Conservation (phyloP, 148 eudicot species). For the Vaccinium corymbosum region DNA sequence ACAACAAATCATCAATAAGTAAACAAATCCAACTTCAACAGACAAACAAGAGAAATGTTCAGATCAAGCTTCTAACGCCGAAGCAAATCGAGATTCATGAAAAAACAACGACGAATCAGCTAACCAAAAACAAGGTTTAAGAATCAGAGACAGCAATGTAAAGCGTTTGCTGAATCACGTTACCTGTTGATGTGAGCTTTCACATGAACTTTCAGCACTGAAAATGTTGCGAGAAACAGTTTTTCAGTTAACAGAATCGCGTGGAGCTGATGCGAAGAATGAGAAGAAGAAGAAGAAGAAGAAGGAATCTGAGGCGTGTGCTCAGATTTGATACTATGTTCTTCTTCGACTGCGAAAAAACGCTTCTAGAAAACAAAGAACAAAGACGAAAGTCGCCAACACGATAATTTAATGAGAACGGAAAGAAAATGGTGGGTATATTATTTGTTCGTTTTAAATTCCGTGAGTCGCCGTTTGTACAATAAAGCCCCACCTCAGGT, state of each 20-base stretch:
- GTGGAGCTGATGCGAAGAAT: not conserved
- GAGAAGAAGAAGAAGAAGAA: not conserved
- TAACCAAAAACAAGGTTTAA: not conserved
- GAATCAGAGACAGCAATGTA: not conserved
- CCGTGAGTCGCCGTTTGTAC: slow-evolving; percentile 7
- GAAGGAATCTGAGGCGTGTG: not conserved
- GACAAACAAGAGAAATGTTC: not conserved
- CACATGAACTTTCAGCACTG: not conserved
- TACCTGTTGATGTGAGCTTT: slow-evolving; percentile 2
- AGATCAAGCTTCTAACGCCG: not conserved
- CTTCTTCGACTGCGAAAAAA: not conserved
- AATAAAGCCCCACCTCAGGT: not conserved
- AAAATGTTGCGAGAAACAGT: not conserved
- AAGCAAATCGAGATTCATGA: slow-evolving; percentile 8
- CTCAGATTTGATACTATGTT: not conserved
- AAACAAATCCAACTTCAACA: not conserved
- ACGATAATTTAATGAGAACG: not conserved
- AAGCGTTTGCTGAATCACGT: not conserved
- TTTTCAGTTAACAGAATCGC: not conserved
- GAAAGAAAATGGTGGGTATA: not conserved
- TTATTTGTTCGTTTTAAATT: not conserved
- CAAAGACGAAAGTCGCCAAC: not conserved
- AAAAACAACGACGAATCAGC: not conserved
- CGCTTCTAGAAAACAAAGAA: not conserved
- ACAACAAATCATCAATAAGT: no score